Conservation (phyloP, 129 eudicot genomes). For the Flaveria trinervia region DNA sequence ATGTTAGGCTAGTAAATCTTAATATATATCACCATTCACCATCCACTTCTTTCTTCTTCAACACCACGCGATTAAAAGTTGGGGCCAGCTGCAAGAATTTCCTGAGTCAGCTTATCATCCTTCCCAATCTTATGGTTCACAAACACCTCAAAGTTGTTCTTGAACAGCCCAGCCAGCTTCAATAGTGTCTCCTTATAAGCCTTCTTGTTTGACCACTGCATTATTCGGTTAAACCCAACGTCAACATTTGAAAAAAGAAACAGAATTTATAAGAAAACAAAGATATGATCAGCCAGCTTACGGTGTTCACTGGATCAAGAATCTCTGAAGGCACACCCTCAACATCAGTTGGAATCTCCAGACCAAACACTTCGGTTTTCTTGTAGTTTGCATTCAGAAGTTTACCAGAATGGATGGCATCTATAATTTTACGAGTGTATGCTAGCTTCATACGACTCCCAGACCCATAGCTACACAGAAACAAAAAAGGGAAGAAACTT, state of each 20-base stretch:
- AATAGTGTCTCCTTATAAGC: slow-evolving; percentile 78
- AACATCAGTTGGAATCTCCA: slow-evolving; percentile 84
- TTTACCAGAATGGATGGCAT: slow-evolving; percentile 90
- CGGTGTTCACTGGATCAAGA: slow-evolving; percentile 81
- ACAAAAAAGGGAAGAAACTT: not conserved
- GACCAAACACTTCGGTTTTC: slow-evolving; percentile 79
- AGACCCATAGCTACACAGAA: slow-evolving; percentile 65
- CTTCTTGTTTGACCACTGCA: slow-evolving; percentile 84
- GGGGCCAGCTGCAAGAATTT: slow-evolving; percentile 93
- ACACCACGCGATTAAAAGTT: slow-evolving; percentile 40
- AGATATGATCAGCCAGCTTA: slow-evolving; percentile 38
- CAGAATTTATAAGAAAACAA: not conserved
- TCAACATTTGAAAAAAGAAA: slow-evolving; percentile 1
- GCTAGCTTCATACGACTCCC: slow-evolving; percentile 94
- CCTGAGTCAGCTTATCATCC: slow-evolving; percentile 71
- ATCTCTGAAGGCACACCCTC: slow-evolving; percentile 96
- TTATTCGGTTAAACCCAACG: slow-evolving; percentile 14
- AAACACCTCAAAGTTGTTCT: slow-evolving; percentile 82
- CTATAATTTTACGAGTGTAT: slow-evolving; percentile 92
- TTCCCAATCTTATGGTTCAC: slow-evolving; percentile 73
- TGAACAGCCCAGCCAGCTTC: slow-evolving; percentile 86
- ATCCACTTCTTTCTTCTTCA: slow-evolving; percentile 24
- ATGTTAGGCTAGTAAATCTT: slow-evolving; percentile 23
- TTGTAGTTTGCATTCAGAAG: slow-evolving; percentile 72
- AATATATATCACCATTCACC: slow-evolving; percentile 24